Conservation (phyloP, 1,284 basidiomycete species). For the Trametes polyzona region DNA sequence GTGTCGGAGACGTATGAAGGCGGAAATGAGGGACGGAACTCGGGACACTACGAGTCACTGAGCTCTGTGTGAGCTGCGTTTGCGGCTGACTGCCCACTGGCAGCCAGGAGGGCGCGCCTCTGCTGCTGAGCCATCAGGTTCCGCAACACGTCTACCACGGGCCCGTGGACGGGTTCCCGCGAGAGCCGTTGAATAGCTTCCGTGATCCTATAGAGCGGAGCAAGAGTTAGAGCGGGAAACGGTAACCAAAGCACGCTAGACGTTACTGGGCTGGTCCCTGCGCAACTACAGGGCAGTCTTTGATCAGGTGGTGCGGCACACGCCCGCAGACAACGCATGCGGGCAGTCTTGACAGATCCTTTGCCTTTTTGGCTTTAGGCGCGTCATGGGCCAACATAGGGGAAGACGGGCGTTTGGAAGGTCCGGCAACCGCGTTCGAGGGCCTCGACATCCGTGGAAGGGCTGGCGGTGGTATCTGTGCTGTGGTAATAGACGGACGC, state of each 20-base stretch:
- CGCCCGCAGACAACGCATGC: slow-evolving; percentile 52
- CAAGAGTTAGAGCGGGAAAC: background rate
- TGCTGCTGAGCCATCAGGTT: slow-evolving; percentile 50
- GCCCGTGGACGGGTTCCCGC: slow-evolving; percentile 40
- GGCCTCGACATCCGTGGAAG: slow-evolving; percentile 6
- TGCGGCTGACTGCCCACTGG: background rate
- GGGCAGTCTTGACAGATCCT: slow-evolving; percentile 22
- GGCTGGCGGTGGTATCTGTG: background rate
- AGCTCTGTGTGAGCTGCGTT: slow-evolving; percentile 9
- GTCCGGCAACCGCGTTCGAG: slow-evolving; percentile 19
- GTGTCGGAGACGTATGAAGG: too few species aligned
- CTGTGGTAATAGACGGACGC: slow-evolving; percentile 10
- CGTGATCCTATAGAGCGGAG: slow-evolving; percentile 6
- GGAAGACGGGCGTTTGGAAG: slow-evolving; percentile 44
- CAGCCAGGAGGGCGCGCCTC: slow-evolving; percentile 25
- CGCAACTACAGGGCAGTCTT: slow-evolving; percentile 55
- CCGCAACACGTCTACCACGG: slow-evolving; percentile 46
- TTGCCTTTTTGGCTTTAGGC: slow-evolving; percentile 46
- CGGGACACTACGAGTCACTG: slow-evolving; percentile 3
- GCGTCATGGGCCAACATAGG: slow-evolving; percentile 29
- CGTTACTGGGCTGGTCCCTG: slow-evolving; percentile 55
- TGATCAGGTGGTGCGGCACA: slow-evolving; percentile 47
- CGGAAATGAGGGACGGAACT: too few species aligned
- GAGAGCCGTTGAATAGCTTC: slow-evolving; percentile 50
- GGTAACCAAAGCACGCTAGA: background rate